Base-by-base conservation (phyloP, 305 asterid species). In the Ajuga reptans region DNA sequence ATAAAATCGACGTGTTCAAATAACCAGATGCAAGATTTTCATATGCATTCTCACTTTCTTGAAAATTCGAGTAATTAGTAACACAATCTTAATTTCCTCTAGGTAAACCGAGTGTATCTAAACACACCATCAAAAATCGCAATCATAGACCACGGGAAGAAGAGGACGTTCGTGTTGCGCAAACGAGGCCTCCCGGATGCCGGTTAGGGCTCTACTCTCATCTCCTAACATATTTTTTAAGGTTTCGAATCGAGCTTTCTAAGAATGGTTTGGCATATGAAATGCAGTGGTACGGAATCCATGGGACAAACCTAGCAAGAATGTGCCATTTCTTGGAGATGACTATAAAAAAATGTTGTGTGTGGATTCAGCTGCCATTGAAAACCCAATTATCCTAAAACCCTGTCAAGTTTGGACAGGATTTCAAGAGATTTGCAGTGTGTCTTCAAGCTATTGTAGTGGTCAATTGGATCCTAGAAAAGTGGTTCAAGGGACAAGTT, bases 171-270 rank as follows among this genome's bases (percentile, higher is more conserved):
- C 63, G 95, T 80, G 70, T 52, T 85, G 31, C 82, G 72, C 55
- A 87, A 87, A 82, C 86, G 81, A 62, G 89, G 86, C 75, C 73
- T 84, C 74, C 81, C 80, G 5, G 95, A 85, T 78, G 80, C 87
- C 62, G 95, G 91, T 85, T 49, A 71, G 80, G n/a, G 2, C 39
- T 1, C 12, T 17, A 4, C n/a, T 6, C 17, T 5, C 9, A 17
- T 33, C 45, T 9, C 4, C 29, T 37, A 6, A 34, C 52, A 8
- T 17, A 10, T 14, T 49, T 21, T 9, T 29, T 17, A 3, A 11
- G 11, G 3, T 61, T 24, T 4, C 16, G 36, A 42, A 17, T 14
- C 7, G 17, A 39, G 14, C 4, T 17, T 54, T 16, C 9, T 0
- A 1, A 34, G 8, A 14, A 57, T 39, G 9, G 52, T 6, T 14